Conservation (phyloP, 2,329 filamentous ascomycete genomes). For the Chrysoporthe cubensis region DNA sequence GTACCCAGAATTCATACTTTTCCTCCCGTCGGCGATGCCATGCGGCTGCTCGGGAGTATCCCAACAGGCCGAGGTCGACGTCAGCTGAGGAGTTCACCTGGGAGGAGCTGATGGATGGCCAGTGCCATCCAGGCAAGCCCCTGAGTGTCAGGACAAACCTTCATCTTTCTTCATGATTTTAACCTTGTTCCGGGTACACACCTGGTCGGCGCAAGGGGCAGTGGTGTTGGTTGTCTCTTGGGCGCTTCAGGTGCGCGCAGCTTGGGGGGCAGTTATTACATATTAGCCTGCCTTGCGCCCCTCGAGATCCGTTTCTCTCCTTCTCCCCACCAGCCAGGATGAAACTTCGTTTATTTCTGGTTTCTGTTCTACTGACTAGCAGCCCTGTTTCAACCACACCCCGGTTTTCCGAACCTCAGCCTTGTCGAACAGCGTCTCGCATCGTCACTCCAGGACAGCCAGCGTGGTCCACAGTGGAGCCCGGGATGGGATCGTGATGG, state of each 20-base stretch:
- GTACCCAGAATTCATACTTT: not conserved
- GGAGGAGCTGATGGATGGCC: not conserved
- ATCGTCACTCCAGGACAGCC: not conserved
- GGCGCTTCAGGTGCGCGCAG: not conserved
- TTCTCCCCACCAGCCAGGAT: not conserved
- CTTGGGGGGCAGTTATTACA: not conserved
- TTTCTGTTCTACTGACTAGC: too few species aligned
- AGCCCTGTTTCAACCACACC: not conserved
- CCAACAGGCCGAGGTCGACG: not conserved
- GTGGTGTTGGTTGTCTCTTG: not conserved
- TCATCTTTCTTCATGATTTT: not conserved
- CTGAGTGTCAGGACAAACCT: not conserved
- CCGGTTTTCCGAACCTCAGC: slow-evolving; percentile 3
- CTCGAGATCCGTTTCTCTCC: not conserved
- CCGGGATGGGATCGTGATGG: not conserved
- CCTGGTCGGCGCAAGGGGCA: not conserved
- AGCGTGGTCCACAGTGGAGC: not conserved
- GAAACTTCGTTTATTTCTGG: not conserved
- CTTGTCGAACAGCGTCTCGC: slow-evolving; percentile 8
- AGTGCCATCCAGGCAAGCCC: slow-evolving; percentile 5
- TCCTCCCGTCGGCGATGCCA: not conserved
- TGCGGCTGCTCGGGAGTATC: not conserved
- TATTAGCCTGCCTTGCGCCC: not conserved
- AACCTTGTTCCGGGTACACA: not conserved
- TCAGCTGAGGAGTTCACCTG: not conserved